Evolutionary conservation across 768 basidiomycete species (phyloP).

Genomic region (Trametes cubensis): DNA sequence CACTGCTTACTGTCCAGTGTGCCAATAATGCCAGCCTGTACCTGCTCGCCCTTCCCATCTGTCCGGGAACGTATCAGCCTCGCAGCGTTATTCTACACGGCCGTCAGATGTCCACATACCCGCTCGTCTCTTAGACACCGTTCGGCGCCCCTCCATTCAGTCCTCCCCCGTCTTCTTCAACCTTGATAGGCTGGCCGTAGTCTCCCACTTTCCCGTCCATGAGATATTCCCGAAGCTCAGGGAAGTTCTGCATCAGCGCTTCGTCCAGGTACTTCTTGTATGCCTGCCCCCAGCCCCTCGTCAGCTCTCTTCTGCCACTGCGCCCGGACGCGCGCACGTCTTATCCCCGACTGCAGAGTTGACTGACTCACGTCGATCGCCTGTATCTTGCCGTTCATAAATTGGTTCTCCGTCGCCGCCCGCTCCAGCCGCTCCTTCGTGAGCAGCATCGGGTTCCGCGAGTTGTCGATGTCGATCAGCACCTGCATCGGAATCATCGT

Average conservation of each 20-base stretch:
- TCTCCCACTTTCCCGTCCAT: slow-evolving; percentile 8
- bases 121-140: slow-evolving; percentile 1
- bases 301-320: not conserved
- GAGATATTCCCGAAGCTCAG: slow-evolving; percentile 51
- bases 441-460: slow-evolving; percentile 79
- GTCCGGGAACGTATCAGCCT: not conserved
- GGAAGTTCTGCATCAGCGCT: slow-evolving; percentile 71
- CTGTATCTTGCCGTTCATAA: slow-evolving; percentile 86
- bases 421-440: slow-evolving; percentile 81
- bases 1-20: too few species aligned
- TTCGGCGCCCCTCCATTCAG: slow-evolving; percentile 7
- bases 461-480: slow-evolving; percentile 76
- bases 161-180: slow-evolving; percentile 7
- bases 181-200: slow-evolving; percentile 8
- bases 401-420: slow-evolving; percentile 87
- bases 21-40: too few species aligned
- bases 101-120: not conserved
- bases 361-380: slow-evolving; percentile 62
- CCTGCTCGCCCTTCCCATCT: too few species aligned
- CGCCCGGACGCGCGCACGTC: not conserved
- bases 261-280: slow-evolving; percentile 71
- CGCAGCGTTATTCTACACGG: not conserved
- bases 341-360: not conserved
- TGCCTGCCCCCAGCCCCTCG: slow-evolving; percentile 48
- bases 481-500: slow-evolving; percentile 79